Evolutionary conservation across 2,329 filamentous ascomycete genomes (phyloP).

Genomic region (Xylaria hypoxylon): DNA sequence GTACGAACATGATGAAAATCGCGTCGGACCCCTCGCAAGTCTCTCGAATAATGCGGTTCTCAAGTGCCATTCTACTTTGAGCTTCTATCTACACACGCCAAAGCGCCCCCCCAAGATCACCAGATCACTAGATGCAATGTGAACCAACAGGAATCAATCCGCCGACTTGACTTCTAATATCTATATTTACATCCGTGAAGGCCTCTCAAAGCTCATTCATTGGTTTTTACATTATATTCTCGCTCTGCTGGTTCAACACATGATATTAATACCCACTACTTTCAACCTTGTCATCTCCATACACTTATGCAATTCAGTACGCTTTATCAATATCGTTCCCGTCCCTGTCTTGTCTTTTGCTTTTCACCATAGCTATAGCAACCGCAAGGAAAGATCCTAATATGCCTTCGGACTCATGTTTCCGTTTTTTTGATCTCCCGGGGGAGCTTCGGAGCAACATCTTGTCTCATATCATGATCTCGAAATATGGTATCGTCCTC

Average conservation of each 20-base stretch:
- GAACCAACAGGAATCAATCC: neutral
- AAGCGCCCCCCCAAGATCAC: neutral
- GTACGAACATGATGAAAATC: neutral
- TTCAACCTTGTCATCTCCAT: neutral
- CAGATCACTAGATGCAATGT: conserved; percentile 5
- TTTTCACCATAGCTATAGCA: neutral
- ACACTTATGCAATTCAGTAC: conserved; percentile 2
- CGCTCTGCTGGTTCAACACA: neutral
- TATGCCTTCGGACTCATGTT: conserved; percentile 37
- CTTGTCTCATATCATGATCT: conserved; percentile 46
- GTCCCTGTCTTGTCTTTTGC: neutral
- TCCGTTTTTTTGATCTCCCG: conserved; percentile 50
- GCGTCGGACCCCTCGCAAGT: neutral
- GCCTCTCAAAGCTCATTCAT: neutral
- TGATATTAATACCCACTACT: neutral
- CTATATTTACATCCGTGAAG: neutral
- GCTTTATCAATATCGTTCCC: neutral
- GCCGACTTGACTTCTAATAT: neutral
- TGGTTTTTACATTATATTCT: neutral
- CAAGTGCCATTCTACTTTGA: conserved; percentile 9
- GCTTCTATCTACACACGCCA: neutral
- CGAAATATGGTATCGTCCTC: conserved; percentile 43
- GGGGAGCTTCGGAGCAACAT: conserved; percentile 47
- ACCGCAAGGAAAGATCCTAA: neutral
- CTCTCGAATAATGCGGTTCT: neutral